Percentiles rank a stretch among this genome's conserved stretches.
phyloP scores from a whole-genome alignment of 352 stramenopile species.

The Thalassiosira hispida region DNA sequence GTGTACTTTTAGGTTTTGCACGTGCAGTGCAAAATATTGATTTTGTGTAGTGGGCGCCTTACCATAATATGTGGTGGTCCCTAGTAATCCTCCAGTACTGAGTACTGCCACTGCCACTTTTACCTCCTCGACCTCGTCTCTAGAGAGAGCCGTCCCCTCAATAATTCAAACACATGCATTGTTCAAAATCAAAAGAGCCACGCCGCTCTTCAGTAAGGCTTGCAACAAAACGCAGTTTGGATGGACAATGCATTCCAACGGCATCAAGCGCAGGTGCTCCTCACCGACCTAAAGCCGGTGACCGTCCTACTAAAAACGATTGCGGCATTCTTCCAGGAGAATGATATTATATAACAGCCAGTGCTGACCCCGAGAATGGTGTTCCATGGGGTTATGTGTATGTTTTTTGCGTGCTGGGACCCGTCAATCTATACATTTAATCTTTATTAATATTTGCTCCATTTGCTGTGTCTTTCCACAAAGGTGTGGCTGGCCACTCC shows the following conservation, averaged over 20 bases:
- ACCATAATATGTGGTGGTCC: too few relatives aligned
- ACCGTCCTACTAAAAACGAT: constrained; percentile 57
- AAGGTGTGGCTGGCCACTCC: constrained; percentile 41
- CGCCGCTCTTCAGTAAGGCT: constrained; percentile 41
- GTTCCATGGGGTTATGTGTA: constrained; percentile 80
- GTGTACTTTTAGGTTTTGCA: too few relatives aligned
- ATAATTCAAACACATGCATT: too few relatives aligned
- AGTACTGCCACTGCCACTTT: too few relatives aligned
- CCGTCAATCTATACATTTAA: constrained; percentile 9
- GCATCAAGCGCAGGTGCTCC: background rate
- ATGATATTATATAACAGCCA: constrained; percentile 82
- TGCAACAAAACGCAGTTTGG: constrained; percentile 38
- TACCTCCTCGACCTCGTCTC: too few relatives aligned
- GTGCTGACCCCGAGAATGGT: constrained; percentile 50
- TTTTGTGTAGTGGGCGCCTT: too few relatives aligned
- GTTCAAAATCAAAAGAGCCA: constrained; percentile 10
- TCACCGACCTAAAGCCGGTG: constrained; percentile 63
- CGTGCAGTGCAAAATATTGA: too few relatives aligned
- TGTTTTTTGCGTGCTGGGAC: constrained; percentile 47
- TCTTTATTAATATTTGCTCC: background rate
- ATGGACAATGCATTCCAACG: background rate
- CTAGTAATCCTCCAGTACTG: too few relatives aligned
- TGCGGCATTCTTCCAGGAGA: constrained; percentile 81
- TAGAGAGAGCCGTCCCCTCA: too few relatives aligned
- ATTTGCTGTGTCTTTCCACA: background rate